Percentiles rank a stretch among this genome's conserved stretches.
These are phyloP conservation scores for Pythium angustatum DNA, from an alignment of 352 stramenopile species.

Conservation along the genomic window DNA sequence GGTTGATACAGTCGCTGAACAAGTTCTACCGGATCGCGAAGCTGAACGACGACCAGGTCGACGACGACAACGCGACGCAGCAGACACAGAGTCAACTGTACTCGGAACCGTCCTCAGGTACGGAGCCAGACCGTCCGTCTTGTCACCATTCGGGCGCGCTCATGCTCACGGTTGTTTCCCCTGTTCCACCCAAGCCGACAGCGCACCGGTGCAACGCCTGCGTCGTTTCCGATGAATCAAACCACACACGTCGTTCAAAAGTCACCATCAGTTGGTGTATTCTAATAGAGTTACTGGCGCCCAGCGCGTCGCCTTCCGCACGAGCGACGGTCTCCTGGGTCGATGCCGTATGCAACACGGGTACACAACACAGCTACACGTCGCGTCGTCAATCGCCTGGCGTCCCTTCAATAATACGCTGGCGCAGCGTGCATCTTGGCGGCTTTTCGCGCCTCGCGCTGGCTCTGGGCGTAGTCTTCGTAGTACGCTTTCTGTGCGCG, in stretches of 20 bases:
- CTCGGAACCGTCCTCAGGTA: conserved; percentile 24
- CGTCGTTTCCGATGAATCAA: conserved; percentile 50
- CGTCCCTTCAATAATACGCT: conserved; percentile 22
- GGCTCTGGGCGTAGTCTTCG: conserved; percentile 23
- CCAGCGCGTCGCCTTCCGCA: conserved; percentile 8
- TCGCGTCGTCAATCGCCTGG: background rate
- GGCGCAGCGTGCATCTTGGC: conserved; percentile 6
- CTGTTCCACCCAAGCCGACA: conserved; percentile 18
- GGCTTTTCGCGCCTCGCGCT: conserved; percentile 14
- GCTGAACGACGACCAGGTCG: conserved; percentile 40
- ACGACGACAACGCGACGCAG: conserved; percentile 25
- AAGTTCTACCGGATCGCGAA: conserved; percentile 78
- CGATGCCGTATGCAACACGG: background rate
- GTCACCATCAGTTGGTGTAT: conserved; percentile 2
- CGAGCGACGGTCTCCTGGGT: background rate
- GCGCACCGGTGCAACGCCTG: conserved; percentile 44
- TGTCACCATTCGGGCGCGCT: too few relatives aligned
- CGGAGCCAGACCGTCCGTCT: too few relatives aligned
- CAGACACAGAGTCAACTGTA: conserved; percentile 36
- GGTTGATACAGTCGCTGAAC: conserved; percentile 53
- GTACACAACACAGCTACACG: background rate
- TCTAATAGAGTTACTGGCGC: conserved; percentile 11
- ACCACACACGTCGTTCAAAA: background rate
- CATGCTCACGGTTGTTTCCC: background rate
- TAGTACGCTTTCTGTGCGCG: conserved; percentile 39